Conservation (phyloP, 2,329 filamentous ascomycete genomes). For the Elsinoe batatas region DNA sequence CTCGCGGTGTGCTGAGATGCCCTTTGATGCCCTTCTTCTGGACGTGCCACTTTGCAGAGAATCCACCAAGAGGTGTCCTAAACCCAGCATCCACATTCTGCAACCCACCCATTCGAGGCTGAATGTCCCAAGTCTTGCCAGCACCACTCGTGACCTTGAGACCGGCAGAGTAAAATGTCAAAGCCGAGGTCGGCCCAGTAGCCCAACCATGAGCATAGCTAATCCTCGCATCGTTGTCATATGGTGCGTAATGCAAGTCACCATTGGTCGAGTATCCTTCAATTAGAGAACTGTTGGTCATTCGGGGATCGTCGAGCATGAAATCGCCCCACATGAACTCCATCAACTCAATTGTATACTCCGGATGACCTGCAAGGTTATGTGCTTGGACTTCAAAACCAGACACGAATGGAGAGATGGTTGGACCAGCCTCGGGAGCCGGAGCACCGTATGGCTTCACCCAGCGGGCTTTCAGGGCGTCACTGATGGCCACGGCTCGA, state of each 20-base stretch:
- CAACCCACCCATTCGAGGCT: background rate
- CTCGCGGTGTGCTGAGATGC: background rate
- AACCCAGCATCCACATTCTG: background rate
- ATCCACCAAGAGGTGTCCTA: background rate
- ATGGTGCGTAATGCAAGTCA: constrained; percentile 40
- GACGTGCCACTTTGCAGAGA: background rate
- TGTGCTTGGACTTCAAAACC: constrained; percentile 37
- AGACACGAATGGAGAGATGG: constrained; percentile 35
- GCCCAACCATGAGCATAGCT: constrained; percentile 44
- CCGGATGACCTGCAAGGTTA: constrained; percentile 29
- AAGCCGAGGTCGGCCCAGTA: constrained; percentile 37
- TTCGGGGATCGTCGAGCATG: constrained; percentile 31
- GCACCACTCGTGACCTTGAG: constrained; percentile 28
- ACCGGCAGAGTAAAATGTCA: constrained; percentile 35
- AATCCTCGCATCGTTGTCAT: constrained; percentile 26
- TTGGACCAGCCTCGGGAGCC: constrained; percentile 32
- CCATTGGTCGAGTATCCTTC: constrained; percentile 35
- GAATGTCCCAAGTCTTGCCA: constrained; percentile 16
- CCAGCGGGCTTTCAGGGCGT: constrained; percentile 34
- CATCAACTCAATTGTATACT: constrained; percentile 35
- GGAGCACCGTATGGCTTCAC: constrained; percentile 35
- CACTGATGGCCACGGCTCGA: constrained; percentile 26
- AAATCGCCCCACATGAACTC: constrained; percentile 31
- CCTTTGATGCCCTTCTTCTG: background rate
- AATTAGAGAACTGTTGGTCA: constrained; percentile 36